phyloP scores from a whole-genome alignment of 2,329 filamentous ascomycete species.

The Allantophomopsis lycopodina region DNA sequence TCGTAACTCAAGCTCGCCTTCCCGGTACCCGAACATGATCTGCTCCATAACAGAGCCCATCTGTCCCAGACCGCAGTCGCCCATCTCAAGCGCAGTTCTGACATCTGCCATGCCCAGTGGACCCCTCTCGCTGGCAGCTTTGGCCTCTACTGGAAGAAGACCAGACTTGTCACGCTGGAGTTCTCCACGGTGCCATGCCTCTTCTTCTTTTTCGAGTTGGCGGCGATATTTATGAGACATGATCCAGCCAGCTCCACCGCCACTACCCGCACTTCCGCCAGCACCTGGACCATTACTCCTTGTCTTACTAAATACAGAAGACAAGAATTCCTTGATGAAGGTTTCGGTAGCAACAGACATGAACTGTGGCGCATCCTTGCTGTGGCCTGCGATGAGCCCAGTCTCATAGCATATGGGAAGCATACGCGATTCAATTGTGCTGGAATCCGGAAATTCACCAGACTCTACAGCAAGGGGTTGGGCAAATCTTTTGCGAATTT shows the following conservation, averaged over 20 bases:
- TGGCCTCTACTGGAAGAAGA: slow-evolving; percentile 68
- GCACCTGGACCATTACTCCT: slow-evolving; percentile 51
- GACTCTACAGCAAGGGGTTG: slow-evolving; percentile 53
- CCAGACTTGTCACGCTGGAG: slow-evolving; percentile 62
- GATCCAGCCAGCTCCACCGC: slow-evolving; percentile 55
- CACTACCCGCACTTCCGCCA: slow-evolving; percentile 46
- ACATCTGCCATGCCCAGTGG: slow-evolving; percentile 69
- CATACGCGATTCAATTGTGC: slow-evolving; percentile 50
- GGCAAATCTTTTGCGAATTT: slow-evolving; percentile 51
- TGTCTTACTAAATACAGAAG: slow-evolving; percentile 48
- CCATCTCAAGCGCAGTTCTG: slow-evolving; percentile 60
- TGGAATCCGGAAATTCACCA: slow-evolving; percentile 54
- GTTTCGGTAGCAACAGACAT: slow-evolving; percentile 53
- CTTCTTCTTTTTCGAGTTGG: slow-evolving; percentile 65
- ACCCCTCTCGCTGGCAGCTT: slow-evolving; percentile 56
- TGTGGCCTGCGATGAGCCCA: slow-evolving; percentile 44
- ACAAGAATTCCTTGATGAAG: slow-evolving; percentile 52
- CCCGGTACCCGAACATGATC: slow-evolving; percentile 57
- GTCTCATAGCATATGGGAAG: slow-evolving; percentile 55
- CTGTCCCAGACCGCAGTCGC: slow-evolving; percentile 61
- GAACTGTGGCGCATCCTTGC: slow-evolving; percentile 45
- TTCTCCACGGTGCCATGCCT: slow-evolving; percentile 58
- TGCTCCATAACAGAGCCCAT: slow-evolving; percentile 64
- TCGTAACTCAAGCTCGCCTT: slow-evolving; percentile 53
- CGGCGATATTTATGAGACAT: slow-evolving; percentile 67